phyloP scores from a whole-genome alignment of 2,329 filamentous ascomycete genomes.

The Xylariaceae sp. region DNA sequence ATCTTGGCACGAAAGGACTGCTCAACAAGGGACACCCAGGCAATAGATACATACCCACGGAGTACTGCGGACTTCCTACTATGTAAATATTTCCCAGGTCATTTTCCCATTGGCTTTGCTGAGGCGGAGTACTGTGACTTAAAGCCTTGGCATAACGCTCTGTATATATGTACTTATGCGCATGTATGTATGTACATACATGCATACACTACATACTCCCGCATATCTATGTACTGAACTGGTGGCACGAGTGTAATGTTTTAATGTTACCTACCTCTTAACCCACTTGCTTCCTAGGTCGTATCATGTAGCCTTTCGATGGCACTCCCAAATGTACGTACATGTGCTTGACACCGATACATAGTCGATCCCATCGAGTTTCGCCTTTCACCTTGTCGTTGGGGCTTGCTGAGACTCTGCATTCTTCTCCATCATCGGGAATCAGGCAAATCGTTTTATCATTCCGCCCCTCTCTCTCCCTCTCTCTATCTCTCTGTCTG shows the following conservation, averaged over 20 bases:
- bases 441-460: constrained; percentile 18
- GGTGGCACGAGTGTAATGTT: neutral
- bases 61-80: too few species aligned
- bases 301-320: too few species aligned
- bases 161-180: neutral
- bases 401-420: neutral
- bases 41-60: too few species aligned
- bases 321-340: constrained; percentile 5
- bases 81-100: neutral
- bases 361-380: constrained; percentile 9
- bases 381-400: constrained; percentile 8
- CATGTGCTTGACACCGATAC: constrained; percentile 5
- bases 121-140: neutral
- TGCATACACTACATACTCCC: neutral
- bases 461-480: constrained; percentile 12
- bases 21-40: too few species aligned
- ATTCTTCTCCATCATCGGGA: constrained; percentile 5
- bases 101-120: neutral
- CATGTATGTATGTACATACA: neutral
- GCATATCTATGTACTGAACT: neutral
- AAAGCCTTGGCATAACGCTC: neutral
- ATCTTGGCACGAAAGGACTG: neutral
- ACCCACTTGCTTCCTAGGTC: too few species aligned
- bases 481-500: too few species aligned
- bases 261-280: too few species aligned